A percentile compares a stretch with the other conserved stretches of the same genome.
Conservation (phyloP, 768 basidiomycete species). For the Leucosporidium yakuticum region DNA sequence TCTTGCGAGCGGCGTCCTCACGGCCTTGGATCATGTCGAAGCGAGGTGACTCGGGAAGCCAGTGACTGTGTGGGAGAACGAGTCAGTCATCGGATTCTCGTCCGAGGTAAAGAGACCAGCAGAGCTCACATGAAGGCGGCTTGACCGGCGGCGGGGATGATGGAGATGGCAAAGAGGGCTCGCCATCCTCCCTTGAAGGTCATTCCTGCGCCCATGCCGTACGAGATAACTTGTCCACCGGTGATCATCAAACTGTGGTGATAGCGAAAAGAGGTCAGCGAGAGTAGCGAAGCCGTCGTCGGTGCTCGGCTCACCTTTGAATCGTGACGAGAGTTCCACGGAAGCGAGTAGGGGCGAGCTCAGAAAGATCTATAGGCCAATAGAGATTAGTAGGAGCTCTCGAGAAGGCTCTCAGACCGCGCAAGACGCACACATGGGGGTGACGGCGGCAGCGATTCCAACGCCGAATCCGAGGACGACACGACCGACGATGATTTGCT, state of each 20-base stretch:
- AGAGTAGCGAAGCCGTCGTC: neutral
- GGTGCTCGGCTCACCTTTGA: neutral
- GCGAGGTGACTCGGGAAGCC: neutral
- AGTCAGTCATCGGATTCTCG: too few species aligned
- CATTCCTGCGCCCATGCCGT: neutral
- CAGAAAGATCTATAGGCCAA: neutral
- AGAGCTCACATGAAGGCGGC: neutral
- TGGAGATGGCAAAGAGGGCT: neutral
- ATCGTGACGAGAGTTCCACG: slow-evolving; percentile 1
- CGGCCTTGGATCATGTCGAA: neutral
- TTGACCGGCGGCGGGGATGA: neutral
- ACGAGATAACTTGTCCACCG: neutral
- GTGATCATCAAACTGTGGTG: neutral
- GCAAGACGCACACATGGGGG: neutral
- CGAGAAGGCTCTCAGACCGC: neutral
- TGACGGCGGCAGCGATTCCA: neutral
- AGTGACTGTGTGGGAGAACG: neutral
- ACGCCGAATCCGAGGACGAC: neutral
- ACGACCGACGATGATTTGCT: neutral
- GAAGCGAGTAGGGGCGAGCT: neutral
- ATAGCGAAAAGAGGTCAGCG: neutral
- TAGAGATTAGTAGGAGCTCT: neutral
- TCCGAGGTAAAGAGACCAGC: too few species aligned
- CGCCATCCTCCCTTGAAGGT: neutral
- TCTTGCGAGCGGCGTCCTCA: neutral